These are phyloP conservation scores for Entomortierella parvispora DNA, from an alignment of 192 early-diverging fungal genomes.

Conservation along the genomic window DNA sequence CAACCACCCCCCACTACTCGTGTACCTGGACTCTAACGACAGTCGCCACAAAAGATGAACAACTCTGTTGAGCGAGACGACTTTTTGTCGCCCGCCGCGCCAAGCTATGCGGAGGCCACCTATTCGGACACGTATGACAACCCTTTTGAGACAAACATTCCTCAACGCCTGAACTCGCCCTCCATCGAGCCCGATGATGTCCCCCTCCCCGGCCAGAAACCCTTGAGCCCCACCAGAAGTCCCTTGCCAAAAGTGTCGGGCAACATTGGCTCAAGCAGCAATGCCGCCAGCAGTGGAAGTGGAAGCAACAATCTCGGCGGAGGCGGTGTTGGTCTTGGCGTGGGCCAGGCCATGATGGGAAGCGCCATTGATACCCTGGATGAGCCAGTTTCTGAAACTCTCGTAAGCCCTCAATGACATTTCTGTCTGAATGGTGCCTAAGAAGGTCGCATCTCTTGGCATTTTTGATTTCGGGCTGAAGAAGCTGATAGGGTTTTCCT, in stretches of 20 bases:
- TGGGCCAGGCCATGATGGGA: slow-evolving; percentile 50
- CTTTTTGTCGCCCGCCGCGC: slow-evolving; percentile 48
- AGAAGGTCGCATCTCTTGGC: not conserved
- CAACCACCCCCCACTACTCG: too few relatives aligned
- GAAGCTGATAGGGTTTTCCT: not conserved
- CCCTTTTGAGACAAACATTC: slow-evolving; percentile 50
- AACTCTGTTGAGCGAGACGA: slow-evolving; percentile 48
- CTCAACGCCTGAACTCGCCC: slow-evolving; percentile 42
- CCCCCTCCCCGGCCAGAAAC: slow-evolving; percentile 48
- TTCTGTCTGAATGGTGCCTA: not conserved
- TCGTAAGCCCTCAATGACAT: slow-evolving; percentile 64
- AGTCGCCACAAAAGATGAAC: too few relatives aligned
- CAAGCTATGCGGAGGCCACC: slow-evolving; percentile 49
- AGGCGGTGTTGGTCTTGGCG: slow-evolving; percentile 32
- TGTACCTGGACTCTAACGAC: too few relatives aligned
- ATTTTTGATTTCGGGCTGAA: slow-evolving; percentile 3
- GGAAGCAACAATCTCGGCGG: slow-evolving; percentile 11
- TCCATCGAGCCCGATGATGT: slow-evolving; percentile 52
- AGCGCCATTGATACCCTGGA: slow-evolving; percentile 81
- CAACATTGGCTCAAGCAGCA: slow-evolving; percentile 42
- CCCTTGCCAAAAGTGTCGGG: slow-evolving; percentile 43
- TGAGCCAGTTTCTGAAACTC: slow-evolving; percentile 93
- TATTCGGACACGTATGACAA: slow-evolving; percentile 54
- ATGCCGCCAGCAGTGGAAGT: slow-evolving; percentile 1
- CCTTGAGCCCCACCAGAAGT: slow-evolving; percentile 30